phyloP scores from a whole-genome alignment of 805 yeast genomes.

The Candida bentonensis region DNA sequence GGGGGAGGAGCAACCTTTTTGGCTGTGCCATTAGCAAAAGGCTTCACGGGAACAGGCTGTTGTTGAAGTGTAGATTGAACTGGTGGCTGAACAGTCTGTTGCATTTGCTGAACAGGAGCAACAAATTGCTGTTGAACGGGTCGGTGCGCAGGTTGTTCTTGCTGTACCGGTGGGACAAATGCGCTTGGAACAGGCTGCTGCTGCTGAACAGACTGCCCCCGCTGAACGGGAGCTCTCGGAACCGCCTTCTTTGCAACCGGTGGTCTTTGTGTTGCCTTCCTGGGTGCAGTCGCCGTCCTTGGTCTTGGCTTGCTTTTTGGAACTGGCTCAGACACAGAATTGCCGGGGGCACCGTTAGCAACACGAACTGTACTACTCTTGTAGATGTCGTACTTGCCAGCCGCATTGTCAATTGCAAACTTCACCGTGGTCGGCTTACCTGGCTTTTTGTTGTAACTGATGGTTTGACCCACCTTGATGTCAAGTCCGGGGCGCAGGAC shows the following conservation, averaged over 20 bases:
- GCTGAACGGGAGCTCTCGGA: conserved; percentile 9
- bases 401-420: conserved; percentile 44
- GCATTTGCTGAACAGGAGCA: background rate
- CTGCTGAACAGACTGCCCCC: conserved; percentile 10
- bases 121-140: conserved; percentile 9
- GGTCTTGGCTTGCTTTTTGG: conserved; percentile 35
- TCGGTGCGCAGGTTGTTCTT: conserved; percentile 14
- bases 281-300: conserved; percentile 9
- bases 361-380: conserved; percentile 83
- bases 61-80: conserved; percentile 2
- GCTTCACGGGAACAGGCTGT: too few relatives aligned
- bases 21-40: conserved; percentile 2
- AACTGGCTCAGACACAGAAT: conserved; percentile 52
- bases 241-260: conserved; percentile 8
- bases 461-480: conserved; percentile 54
- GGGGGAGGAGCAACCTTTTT: conserved; percentile 13
- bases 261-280: conserved; percentile 8
- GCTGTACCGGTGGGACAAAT: conserved; percentile 18
- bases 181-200: conserved; percentile 12
- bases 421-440: conserved; percentile 65
- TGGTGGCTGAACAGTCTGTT: conserved; percentile 12
- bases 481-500: conserved; percentile 42
- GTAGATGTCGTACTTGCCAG: conserved; percentile 65
- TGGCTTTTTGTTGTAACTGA: conserved; percentile 82
- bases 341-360: conserved; percentile 58